These are phyloP conservation scores for Berkeleyomyces rouxiae DNA, from an alignment of 2,329 filamentous ascomycete species.

Conservation along the genomic window DNA sequence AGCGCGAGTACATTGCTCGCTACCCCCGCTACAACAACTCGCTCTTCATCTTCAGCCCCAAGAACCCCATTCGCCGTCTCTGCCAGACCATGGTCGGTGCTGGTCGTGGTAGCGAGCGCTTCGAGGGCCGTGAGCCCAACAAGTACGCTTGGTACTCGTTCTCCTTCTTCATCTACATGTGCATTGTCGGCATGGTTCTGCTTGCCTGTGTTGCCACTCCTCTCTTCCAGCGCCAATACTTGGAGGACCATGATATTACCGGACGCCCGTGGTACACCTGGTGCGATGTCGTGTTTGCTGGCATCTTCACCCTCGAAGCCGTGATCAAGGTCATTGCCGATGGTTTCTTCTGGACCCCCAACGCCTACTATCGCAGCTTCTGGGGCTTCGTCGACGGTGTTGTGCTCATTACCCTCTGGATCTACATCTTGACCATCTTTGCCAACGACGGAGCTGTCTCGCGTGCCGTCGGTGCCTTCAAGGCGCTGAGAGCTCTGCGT, in stretches of 20 bases:
- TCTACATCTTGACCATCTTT: conserved; percentile 76
- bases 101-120: conserved; percentile 68
- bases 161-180: conserved; percentile 82
- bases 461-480: conserved; percentile 87
- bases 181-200: conserved; percentile 95
- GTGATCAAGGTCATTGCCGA: conserved; percentile 87
- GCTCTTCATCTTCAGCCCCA: conserved; percentile 68
- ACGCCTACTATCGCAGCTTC: conserved; percentile 88
- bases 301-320: conserved; percentile 73
- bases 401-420: conserved; percentile 85
- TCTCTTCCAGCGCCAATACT: conserved; percentile 81
- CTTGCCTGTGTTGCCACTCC: conserved; percentile 90
- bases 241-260: conserved; percentile 33
- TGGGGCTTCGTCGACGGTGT: conserved; percentile 94
- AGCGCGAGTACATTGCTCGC: conserved; percentile 73
- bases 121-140: conserved; percentile 80
- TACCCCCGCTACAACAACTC: conserved; percentile 89
- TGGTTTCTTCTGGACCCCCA: conserved; percentile 90
- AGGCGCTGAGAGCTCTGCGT: conserved; percentile 78
- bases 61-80: conserved; percentile 59
- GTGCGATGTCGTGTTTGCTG: conserved; percentile 77
- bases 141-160: conserved; percentile 84
- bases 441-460: conserved; percentile 71
- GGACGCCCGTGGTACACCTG: conserved; percentile 65
- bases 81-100: conserved; percentile 88